Evolutionary conservation across 768 basidiomycete genomes (phyloP).

Genomic region (Mrakia gelida): DNA sequence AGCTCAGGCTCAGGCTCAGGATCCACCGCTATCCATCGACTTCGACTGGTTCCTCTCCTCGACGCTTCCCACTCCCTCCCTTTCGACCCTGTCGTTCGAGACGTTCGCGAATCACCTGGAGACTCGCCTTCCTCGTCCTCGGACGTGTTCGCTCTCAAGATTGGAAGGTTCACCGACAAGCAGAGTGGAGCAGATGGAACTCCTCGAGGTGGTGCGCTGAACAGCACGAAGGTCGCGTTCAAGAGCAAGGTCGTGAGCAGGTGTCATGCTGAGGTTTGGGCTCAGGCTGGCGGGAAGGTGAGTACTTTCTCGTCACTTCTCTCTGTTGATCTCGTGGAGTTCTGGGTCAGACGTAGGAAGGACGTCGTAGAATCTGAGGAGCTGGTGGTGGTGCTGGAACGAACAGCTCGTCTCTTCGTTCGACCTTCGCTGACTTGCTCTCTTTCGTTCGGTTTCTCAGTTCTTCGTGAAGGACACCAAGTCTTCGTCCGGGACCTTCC

Average conservation of each 20-base stretch:
- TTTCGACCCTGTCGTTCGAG: constrained; percentile 87
- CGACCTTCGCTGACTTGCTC: not conserved
- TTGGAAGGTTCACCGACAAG: constrained; percentile 87
- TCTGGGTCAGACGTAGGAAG: no score
- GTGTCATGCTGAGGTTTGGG: constrained; percentile 92
- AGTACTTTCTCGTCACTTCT: constrained; percentile 19
- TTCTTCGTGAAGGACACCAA: constrained; percentile 90
- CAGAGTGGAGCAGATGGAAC: constrained; percentile 35
- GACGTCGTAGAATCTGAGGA: no score
- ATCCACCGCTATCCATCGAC: constrained; percentile 4
- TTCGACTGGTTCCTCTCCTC: constrained; percentile 83
- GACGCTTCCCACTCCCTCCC: constrained; percentile 81
- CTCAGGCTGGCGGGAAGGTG: constrained; percentile 49
- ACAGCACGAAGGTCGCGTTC: constrained; percentile 84
- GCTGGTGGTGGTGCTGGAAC: no score
- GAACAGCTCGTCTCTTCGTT: no score
- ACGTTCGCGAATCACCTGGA: constrained; percentile 62
- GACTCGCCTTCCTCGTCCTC: constrained; percentile 32
- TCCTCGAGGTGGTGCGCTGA: constrained; percentile 47
- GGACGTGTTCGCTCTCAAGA: constrained; percentile 55
- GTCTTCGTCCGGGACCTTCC: constrained; percentile 83
- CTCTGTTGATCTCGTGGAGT: no score
- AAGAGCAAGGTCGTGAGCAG: constrained; percentile 91
- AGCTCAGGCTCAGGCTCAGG: not conserved
- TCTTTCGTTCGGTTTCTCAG: constrained; percentile 40